phyloP scores from a whole-genome alignment of 345 rosid genomes.

The Raphanus raphanistrum region DNA sequence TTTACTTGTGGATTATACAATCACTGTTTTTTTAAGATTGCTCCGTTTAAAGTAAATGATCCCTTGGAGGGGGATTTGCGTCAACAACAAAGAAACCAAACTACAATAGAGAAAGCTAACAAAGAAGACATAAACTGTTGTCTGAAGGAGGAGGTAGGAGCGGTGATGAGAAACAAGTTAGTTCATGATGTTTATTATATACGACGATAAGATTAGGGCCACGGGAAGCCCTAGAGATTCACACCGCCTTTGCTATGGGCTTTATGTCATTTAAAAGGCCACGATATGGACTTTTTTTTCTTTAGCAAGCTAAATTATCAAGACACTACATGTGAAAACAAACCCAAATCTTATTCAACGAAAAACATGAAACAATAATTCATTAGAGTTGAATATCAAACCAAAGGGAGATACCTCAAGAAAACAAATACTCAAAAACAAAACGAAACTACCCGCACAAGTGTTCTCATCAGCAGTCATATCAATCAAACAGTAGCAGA shows the following conservation, averaged over 20 bases:
- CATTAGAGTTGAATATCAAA: too few species aligned
- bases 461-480: neutral
- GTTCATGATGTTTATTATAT: neutral
- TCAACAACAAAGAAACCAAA: neutral
- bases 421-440: neutral
- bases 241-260: constrained; percentile 9
- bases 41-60: constrained; percentile 31
- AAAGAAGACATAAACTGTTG: neutral
- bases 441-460: neutral
- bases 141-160: neutral
- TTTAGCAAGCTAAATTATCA: neutral
- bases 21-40: constrained; percentile 19
- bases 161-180: neutral
- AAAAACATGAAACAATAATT: neutral
- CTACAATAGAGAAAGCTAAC: neutral
- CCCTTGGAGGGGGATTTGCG: constrained; percentile 32
- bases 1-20: constrained; percentile 37
- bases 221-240: constrained; percentile 18
- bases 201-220: constrained; percentile 6
- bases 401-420: neutral
- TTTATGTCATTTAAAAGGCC: neutral
- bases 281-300: too few species aligned
- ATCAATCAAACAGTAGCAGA: neutral
- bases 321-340: neutral
- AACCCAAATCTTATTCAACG: neutral